These are phyloP conservation scores for Xylariaceae sp. DNA, from an alignment of 2,329 filamentous ascomycete genomes.

Conservation along the genomic window DNA sequence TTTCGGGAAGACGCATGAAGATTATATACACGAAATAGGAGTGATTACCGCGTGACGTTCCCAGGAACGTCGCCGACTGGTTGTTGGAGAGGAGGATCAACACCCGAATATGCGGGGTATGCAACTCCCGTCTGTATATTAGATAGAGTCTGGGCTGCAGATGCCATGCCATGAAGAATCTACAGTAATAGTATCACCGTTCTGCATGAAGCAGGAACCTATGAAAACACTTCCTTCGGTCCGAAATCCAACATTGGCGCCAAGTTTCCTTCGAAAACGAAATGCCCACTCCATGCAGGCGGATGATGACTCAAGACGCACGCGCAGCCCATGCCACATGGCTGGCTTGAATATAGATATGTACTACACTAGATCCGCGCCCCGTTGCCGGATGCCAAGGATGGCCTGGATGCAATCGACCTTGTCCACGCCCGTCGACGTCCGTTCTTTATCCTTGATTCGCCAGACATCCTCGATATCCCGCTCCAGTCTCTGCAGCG, in stretches of 20 bases:
- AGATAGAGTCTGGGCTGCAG: background rate
- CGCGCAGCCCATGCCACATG: background rate
- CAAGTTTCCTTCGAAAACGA: background rate
- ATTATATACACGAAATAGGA: background rate
- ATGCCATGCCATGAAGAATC: background rate
- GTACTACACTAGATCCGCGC: constrained; percentile 17
- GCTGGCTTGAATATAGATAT: background rate
- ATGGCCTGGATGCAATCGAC: constrained; percentile 31
- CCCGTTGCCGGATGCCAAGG: constrained; percentile 23
- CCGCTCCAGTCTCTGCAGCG: constrained; percentile 25
- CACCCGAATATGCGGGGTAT: background rate
- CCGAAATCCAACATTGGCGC: background rate
- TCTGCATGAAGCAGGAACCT: background rate
- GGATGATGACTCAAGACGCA: background rate
- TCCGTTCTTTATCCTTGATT: constrained; percentile 28
- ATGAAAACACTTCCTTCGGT: too few relatives aligned
- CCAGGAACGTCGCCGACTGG: background rate
- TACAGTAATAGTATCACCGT: background rate
- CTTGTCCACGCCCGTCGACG: constrained; percentile 28
- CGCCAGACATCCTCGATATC: constrained; percentile 32
- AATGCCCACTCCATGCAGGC: background rate
- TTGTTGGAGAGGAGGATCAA: background rate
- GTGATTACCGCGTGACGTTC: background rate
- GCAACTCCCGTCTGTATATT: background rate
- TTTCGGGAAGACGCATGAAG: background rate